Base-by-base conservation (phyloP, 257 asterid genomes). In the Fraxinus quadrangulata region DNA sequence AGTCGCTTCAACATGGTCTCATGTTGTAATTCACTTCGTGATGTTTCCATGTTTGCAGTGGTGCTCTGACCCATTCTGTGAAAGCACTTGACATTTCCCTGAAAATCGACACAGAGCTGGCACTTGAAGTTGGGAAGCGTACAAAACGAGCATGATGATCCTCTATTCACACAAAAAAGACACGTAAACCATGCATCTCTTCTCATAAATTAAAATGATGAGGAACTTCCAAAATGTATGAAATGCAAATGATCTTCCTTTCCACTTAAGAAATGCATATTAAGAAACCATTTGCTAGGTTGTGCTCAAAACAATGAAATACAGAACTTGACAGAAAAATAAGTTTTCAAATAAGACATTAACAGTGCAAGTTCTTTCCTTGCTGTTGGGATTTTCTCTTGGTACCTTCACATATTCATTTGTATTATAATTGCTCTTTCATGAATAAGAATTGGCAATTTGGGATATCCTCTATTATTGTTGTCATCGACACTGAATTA, bases 91-190 rank as follows among this genome's bases (percentile, higher is more conserved):
- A 95, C 80, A 95, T 93, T 49, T 93, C 99, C 61, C 70, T 95
- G 89, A 95, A 95, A 74, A 95, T 95, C 45, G 98, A 95, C 31
- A 93, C 97, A n/a, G 92, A 89, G 87, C 98, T 95, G n/a, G 98
- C 99, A 19, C 97, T 93, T 67, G 87, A 86, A 86, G 97, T 95
- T 63, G 97, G 99, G 66, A 88, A 90, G 81, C 96, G 97, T 63
- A 95, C 99, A 23, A 95, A 95, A 51, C 97, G 98, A 71, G 98
- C 98, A 61, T 95, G 91, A 91, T 73, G 10, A 6, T 16, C 67
- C 31, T n/a, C 17, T 59, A 59, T 59, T 21, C 67, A n/a, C 67
- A 39, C 21, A 3, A 19, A 49, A 49, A 51, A 1, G 63, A 16
- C 63, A 51, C 5, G 63, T 51, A 51, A 17, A 51, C 24, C 63